A percentile compares a stretch with the other conserved stretches of the same genome.
Evolutionary conservation across 2,329 filamentous ascomycete genomes (phyloP).

Genomic region (Dothideomycetidae sp.): DNA sequence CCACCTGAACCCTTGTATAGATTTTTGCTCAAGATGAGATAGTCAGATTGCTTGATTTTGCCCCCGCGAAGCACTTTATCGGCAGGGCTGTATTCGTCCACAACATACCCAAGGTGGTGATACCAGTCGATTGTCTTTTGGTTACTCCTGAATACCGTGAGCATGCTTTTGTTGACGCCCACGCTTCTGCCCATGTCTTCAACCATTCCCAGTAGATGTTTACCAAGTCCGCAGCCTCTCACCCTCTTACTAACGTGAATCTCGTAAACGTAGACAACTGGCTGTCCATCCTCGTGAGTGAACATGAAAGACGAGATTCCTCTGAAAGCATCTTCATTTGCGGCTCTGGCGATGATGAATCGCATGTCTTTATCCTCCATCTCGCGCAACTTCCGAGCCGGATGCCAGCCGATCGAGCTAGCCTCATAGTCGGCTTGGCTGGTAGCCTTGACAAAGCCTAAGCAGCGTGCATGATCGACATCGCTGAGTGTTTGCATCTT

Average conservation of each 20-base stretch:
- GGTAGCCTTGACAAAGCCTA: conserved; percentile 46
- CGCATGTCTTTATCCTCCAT: conserved; percentile 54
- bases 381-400: conserved; percentile 46
- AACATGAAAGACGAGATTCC: conserved; percentile 47
- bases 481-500: conserved; percentile 10
- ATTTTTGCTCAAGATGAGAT: conserved; percentile 39
- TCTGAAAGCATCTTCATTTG: conserved; percentile 1
- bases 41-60: conserved; percentile 35
- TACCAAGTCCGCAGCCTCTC: conserved; percentile 49
- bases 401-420: conserved; percentile 51
- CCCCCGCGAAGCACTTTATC: conserved; percentile 36
- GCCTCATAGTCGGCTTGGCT: conserved; percentile 49
- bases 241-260: conserved; percentile 49
- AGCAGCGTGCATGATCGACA: conserved; percentile 34
- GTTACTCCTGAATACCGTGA: conserved; percentile 58
- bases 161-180: conserved; percentile 51
- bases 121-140: conserved; percentile 46
- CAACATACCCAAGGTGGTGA: conserved; percentile 39
- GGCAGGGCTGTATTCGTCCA: conserved; percentile 39
- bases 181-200: conserved; percentile 40
- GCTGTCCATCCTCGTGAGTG: conserved; percentile 49
- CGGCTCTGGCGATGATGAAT: conserved; percentile 47
- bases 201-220: conserved; percentile 43
- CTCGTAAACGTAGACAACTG: conserved; percentile 67
- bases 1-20: neutral